Base-by-base conservation (phyloP, 2,329 filamentous ascomycete species). In the Aureobasidium vineae region DNA sequence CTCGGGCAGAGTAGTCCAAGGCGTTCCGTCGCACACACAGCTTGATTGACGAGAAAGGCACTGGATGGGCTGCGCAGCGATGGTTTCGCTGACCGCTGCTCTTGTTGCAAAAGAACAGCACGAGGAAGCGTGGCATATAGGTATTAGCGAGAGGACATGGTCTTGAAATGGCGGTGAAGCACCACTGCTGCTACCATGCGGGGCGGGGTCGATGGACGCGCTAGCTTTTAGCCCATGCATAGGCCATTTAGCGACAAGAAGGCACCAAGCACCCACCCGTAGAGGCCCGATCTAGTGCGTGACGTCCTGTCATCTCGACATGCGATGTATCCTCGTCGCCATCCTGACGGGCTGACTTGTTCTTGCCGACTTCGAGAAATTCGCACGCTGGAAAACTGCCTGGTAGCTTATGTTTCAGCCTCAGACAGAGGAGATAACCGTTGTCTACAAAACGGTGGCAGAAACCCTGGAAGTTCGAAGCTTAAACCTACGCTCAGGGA, bases 171-270 rank as follows among this genome's bases (percentile, higher is more conserved):
- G 43, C 52, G 40, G 63, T 72, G 68, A 50, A 21, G 68, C 68
- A 36, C 49, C 60, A 43, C 73, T 70, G 38, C 43, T 66, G 52
- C 66, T 70, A 41, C 63, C 69, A 23, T 71, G 68, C 54, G 57
- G 64, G 49, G 69, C 60, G 36, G 65, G 63, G 31, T 64, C 49
- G 8, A 64, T 15, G 33, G 19, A 54, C 38, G 43, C 47, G 61
- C 61, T 64, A 64, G 21, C 43, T 4, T 53, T 45, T 52, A 50
- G 60, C 15, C n/a, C 60, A 52, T 63, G 60, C 60, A 63, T 63
- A 47, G 60, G 36, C 60, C 60, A 52, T 21, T 10, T 45, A 41
- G 45, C 45, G 23, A 38, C 28, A 26, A 59, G 10, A 33, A 61
- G 10, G 43, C 57, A 21, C 45, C 31, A 21, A 36, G 33, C 33